phyloP scores from a whole-genome alignment of 2,329 filamentous ascomycete species.

The Epichloe scottii region DNA sequence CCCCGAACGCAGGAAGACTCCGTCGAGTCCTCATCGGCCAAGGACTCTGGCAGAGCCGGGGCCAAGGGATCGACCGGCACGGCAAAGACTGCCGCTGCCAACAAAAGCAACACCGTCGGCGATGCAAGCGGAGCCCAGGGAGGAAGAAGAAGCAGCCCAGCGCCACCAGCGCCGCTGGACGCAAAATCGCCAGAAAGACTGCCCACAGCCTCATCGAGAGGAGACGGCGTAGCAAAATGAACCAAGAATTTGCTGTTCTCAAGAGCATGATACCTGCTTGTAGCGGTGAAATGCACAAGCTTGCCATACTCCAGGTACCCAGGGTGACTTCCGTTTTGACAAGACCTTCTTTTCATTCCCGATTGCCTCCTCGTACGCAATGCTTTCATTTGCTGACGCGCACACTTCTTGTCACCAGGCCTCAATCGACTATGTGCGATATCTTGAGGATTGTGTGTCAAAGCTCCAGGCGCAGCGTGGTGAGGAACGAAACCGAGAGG shows the following conservation, averaged over 20 bases:
- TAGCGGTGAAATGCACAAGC: constrained; percentile 94
- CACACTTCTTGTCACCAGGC: constrained; percentile 40
- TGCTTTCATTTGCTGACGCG: background rate
- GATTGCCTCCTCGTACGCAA: background rate
- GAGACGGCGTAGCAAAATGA: constrained; percentile 88
- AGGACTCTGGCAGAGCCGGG: constrained; percentile 12
- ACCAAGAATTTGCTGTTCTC: constrained; percentile 87
- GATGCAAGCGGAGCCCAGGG: constrained; percentile 10
- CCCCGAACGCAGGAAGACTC: constrained; percentile 36
- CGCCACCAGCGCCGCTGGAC: constrained; percentile 69
- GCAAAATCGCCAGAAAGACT: constrained; percentile 91
- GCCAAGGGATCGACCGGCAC: constrained; percentile 11
- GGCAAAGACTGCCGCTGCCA: constrained; percentile 11
- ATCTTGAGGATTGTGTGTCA: constrained; percentile 76
- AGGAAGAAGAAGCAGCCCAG: constrained; percentile 67
- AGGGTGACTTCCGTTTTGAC: constrained; percentile 15
- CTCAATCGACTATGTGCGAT: constrained; percentile 90
- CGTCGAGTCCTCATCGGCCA: constrained; percentile 13
- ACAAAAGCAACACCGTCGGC: constrained; percentile 1
- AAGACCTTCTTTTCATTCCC: background rate
- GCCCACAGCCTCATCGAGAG: constrained; percentile 93
- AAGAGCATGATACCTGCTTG: constrained; percentile 96
- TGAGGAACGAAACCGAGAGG: constrained; percentile 16
- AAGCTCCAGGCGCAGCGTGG: constrained; percentile 57
- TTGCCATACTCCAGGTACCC: constrained; percentile 93